These are phyloP conservation scores for Gardenia jasminoides DNA, from an alignment of 257 asterid genomes.

Conservation along the genomic window DNA sequence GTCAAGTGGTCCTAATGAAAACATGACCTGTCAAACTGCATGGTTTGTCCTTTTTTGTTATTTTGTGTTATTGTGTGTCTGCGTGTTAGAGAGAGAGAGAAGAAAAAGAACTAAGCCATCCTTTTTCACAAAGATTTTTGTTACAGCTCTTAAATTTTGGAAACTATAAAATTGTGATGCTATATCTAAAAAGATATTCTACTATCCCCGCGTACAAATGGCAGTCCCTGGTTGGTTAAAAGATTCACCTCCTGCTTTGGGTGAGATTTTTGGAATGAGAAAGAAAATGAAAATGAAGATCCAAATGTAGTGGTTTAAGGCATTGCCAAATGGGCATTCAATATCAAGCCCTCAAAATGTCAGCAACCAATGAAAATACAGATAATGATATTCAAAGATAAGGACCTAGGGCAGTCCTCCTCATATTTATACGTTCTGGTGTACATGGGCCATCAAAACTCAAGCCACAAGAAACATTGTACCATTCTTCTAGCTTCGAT, in stretches of 20 bases:
- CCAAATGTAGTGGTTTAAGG: not conserved
- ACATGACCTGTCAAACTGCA: not conserved
- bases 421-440: not conserved
- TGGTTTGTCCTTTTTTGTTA: not conserved
- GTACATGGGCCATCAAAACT: not conserved
- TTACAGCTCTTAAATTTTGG: not conserved
- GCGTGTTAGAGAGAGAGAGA: too few relatives aligned
- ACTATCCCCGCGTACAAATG: not conserved
- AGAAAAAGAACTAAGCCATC: not conserved
- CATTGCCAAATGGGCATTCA: not conserved
- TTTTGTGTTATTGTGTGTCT: not conserved
- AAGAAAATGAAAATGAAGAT: not conserved
- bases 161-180: not conserved
- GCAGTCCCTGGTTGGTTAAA: not conserved
- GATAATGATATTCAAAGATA: conserved; percentile 2
- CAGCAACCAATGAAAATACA: conserved; percentile 1
- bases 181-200: not conserved
- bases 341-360: not conserved
- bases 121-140: not conserved
- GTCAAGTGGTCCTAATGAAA: not conserved
- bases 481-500: not conserved
- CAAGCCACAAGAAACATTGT: not conserved
- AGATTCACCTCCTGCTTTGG: not conserved
- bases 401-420: not conserved
- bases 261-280: not conserved